A percentile compares a stretch with the other conserved stretches of the same genome.
Conservation (phyloP, 2,329 filamentous ascomycete species). For the Talaromyces rugulosus region DNA sequence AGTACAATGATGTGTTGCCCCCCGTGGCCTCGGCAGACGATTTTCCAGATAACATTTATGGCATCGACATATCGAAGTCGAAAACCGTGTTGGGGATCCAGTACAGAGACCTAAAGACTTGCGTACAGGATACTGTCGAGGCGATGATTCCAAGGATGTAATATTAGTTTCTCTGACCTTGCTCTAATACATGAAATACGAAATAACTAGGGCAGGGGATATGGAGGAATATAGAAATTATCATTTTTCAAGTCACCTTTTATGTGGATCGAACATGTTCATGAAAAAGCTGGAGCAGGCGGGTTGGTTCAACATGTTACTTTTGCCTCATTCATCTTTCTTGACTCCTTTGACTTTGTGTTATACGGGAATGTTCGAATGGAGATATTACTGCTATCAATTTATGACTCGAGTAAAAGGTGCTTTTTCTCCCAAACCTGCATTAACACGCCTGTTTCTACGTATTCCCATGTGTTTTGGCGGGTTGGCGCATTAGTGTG, state of each 20-base stretch:
- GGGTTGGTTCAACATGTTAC: too few species aligned
- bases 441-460: neutral
- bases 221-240: neutral
- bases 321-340: too few species aligned
- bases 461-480: neutral
- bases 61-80: slow-evolving; percentile 36
- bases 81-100: slow-evolving; percentile 38
- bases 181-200: neutral
- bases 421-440: too few species aligned
- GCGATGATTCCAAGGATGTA: neutral
- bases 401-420: neutral
- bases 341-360: neutral
- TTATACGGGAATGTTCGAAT: neutral
- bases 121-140: slow-evolving; percentile 6
- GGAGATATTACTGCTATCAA: neutral
- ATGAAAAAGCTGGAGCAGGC: neutral
- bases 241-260: neutral
- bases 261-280: neutral
- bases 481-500: too few species aligned
- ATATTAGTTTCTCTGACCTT: neutral
- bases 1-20: slow-evolving; percentile 29
- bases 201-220: neutral
- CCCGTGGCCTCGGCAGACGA: slow-evolving; percentile 22
- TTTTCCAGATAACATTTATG: slow-evolving; percentile 20
- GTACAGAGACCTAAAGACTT: slow-evolving; percentile 21